phyloP scores from a whole-genome alignment of 208 protist species.

The Wallacemonas collosoma region DNA sequence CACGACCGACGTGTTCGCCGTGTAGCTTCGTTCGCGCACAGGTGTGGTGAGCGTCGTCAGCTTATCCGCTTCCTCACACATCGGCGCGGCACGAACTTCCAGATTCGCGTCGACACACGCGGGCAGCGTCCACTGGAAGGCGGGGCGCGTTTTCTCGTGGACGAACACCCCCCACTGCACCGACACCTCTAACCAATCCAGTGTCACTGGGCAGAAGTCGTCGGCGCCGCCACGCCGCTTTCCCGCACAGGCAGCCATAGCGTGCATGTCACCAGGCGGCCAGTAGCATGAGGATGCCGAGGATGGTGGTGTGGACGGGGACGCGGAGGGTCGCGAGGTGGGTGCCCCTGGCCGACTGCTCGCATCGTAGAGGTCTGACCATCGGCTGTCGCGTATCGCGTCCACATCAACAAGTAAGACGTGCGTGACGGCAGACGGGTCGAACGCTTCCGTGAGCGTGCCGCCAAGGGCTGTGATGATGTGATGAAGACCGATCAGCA shows the following conservation, averaged over 20 bases:
- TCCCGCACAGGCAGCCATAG: background rate
- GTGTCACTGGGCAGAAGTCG: constrained; percentile 40
- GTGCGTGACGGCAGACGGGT: constrained; percentile 62
- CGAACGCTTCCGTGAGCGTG: constrained; percentile 37
- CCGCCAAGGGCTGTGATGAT: constrained; percentile 63
- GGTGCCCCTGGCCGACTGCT: background rate
- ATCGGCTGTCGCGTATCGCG: constrained; percentile 33
- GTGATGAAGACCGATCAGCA: constrained; percentile 48
- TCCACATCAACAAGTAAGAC: constrained; percentile 68
- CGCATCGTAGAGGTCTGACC: constrained; percentile 22
- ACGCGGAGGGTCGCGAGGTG: background rate
- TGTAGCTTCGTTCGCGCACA: no score
- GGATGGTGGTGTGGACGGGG: background rate
- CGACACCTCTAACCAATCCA: constrained; percentile 54
- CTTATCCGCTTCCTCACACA: no score
- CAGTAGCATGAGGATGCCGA: constrained; percentile 16
- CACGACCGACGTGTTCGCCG: background rate
- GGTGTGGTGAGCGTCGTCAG: no score
- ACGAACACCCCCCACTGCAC: constrained; percentile 70
- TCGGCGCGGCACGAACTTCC: no score
- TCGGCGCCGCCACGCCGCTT: constrained; percentile 21
- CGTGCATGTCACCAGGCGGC: constrained; percentile 18
- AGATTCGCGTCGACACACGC: no score
- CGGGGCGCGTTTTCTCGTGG: constrained; percentile 30
- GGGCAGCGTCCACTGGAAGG: background rate